Base-by-base conservation (phyloP, 306 rosid genomes). In the Datisca glomerata region DNA sequence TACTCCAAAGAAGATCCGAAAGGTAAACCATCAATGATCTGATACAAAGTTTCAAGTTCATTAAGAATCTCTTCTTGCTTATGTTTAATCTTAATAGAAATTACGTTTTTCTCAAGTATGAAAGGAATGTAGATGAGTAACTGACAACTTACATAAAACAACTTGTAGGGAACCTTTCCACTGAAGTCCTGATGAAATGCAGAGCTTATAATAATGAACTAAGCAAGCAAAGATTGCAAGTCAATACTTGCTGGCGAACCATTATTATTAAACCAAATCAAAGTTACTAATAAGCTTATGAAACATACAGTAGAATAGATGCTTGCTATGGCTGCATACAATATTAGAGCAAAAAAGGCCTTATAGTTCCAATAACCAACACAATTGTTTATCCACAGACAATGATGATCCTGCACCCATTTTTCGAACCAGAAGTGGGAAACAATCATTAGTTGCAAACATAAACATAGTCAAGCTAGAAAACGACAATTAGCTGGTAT, bases 281-380 rank as follows among this genome's bases (percentile, higher is more conserved):
- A 59, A 44, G 59, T 28, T 44, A 9, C 24, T 58, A 41, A 32
- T 20, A 27, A 9, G 43, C 47, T n/a, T n/a, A n/a, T n/a, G 9
- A 18, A 50, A 68, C 81, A 56, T 68, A 86, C 94, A 44, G 47
- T 61, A 12, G 87, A 79, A 56, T 82, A 61, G 56, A 76, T 52
- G 70, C 76, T 63, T 64, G 68, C 74, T 13, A 66, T 1, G 12
- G 81, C 61, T 44, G 81, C 75, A 52, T 81, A 79, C 7, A 68
- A 49, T 43, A 70, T 39, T 43, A 82, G 84, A 20, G 61, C 41
- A 23, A 81, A 69, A 47, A 81, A 86, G 15, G 87, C 78, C 66
- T 86, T 86, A 41, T 86, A 82, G 74, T 86, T 86, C 85, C 87
- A 66, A 63, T 79, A 79, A 65, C 93, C 94, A 54, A 86, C 78